Conservation (phyloP, 2,329 filamentous ascomycete species). For the Cucurbitaria berberidis region DNA sequence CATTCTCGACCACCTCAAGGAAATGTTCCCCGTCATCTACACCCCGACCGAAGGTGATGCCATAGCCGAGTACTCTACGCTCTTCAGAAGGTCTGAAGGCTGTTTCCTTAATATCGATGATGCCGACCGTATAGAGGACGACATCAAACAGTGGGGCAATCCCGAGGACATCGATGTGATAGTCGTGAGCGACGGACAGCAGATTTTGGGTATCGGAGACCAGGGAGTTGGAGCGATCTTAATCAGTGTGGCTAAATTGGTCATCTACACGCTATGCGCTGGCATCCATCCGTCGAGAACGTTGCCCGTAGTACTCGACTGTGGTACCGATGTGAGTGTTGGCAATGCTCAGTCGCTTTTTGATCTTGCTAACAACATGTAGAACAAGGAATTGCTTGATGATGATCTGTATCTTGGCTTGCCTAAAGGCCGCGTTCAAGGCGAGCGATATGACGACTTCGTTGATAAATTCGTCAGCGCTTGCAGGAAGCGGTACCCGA, state of each 20-base stretch:
- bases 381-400: slow-evolving; percentile 73
- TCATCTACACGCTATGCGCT: slow-evolving; percentile 83
- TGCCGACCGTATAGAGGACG: slow-evolving; percentile 67
- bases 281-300: slow-evolving; percentile 81
- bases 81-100: slow-evolving; percentile 80
- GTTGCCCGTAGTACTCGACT: slow-evolving; percentile 82
- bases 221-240: slow-evolving; percentile 85
- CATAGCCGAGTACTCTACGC: slow-evolving; percentile 79
- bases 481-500: slow-evolving; percentile 73
- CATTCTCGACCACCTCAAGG: slow-evolving; percentile 76
- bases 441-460: slow-evolving; percentile 76
- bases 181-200: slow-evolving; percentile 75
- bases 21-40: slow-evolving; percentile 92
- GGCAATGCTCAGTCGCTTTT: neutral
- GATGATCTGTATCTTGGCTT: slow-evolving; percentile 83
- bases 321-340: slow-evolving; percentile 71
- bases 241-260: slow-evolving; percentile 83
- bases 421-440: slow-evolving; percentile 68
- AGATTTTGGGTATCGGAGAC: slow-evolving; percentile 88
- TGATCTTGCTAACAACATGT: slow-evolving; percentile 3
- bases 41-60: slow-evolving; percentile 90
- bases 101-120: slow-evolving; percentile 80
- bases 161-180: slow-evolving; percentile 85
- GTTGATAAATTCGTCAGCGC: slow-evolving; percentile 75
- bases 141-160: slow-evolving; percentile 71